These are phyloP conservation scores for Suillus plorans DNA, from an alignment of 768 basidiomycete genomes.

Conservation along the genomic window DNA sequence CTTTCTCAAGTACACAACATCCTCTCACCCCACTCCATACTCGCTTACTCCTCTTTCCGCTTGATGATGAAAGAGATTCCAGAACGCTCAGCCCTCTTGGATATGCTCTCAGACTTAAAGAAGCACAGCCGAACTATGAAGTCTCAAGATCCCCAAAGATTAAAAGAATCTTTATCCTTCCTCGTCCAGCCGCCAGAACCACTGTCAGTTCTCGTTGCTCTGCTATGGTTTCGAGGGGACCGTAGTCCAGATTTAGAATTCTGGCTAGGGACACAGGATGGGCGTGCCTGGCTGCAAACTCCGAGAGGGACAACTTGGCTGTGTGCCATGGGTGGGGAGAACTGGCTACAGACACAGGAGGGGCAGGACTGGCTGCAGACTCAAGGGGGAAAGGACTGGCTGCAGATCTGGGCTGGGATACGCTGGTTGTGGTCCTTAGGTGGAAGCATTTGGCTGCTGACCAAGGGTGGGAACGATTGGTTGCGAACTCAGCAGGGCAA, in stretches of 20 bases:
- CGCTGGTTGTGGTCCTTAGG: not conserved
- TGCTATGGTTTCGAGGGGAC: not conserved
- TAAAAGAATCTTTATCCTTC: not conserved
- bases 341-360: not conserved
- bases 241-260: not conserved
- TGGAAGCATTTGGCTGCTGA: not conserved
- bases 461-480: not conserved
- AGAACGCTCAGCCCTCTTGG: not conserved
- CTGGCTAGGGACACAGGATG: not conserved
- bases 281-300: not conserved
- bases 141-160: not conserved
- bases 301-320: not conserved
- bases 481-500: not conserved
- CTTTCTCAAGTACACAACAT: not conserved
- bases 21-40: not conserved
- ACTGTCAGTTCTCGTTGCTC: not conserved
- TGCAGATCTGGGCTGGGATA: not conserved
- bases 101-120: not conserved
- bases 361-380: not conserved
- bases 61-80: slow-evolving; percentile 1
- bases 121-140: not conserved
- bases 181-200: not conserved
- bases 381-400: not conserved
- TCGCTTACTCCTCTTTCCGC: not conserved
- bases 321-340: not conserved